These are phyloP conservation scores for Emericellopsis atlantica DNA, from an alignment of 2,329 filamentous ascomycete genomes.

Conservation along the genomic window DNA sequence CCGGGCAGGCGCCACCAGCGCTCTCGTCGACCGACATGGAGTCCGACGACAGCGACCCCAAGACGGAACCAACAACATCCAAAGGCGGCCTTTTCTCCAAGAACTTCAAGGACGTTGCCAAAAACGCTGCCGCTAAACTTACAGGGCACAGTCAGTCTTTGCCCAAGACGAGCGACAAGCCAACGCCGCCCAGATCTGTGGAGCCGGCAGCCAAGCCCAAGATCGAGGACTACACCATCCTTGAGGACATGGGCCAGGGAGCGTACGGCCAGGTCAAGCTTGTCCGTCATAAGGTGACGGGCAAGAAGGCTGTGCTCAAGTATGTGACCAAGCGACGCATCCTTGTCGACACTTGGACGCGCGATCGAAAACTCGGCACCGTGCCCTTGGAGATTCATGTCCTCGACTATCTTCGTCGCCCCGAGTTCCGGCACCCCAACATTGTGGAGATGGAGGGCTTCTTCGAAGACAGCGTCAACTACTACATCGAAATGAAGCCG, in stretches of 20 bases:
- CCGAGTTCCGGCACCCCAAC: slow-evolving; percentile 53
- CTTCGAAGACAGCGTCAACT: slow-evolving; percentile 75
- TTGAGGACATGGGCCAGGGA: slow-evolving; percentile 97
- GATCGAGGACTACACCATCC: slow-evolving; percentile 79
- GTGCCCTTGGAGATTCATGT: slow-evolving; percentile 97
- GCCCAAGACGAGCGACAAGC: slow-evolving; percentile 1
- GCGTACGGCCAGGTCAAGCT: slow-evolving; percentile 97
- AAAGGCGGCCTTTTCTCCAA: slow-evolving; percentile 36
- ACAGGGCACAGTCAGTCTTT: slow-evolving; percentile 22
- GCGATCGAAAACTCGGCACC: slow-evolving; percentile 82
- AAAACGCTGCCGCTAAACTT: slow-evolving; percentile 40
- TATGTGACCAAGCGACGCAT: slow-evolving; percentile 97
- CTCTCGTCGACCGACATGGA: slow-evolving; percentile 43
- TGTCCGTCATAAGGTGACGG: slow-evolving; percentile 68
- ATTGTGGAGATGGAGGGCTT: slow-evolving; percentile 65
- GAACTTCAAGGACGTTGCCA: slow-evolving; percentile 44
- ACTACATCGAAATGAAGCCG: slow-evolving; percentile 97
- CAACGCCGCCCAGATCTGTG: slow-evolving; percentile 14
- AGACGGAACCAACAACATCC: slow-evolving; percentile 21
- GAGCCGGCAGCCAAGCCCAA: slow-evolving; percentile 52
- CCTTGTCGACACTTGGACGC: slow-evolving; percentile 95
- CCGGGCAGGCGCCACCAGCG: slow-evolving; percentile 52
- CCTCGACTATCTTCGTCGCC: slow-evolving; percentile 77
- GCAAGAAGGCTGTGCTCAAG: slow-evolving; percentile 85
- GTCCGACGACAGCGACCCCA: slow-evolving; percentile 36